Conservation (phyloP, 257 asterid genomes). For the Penstemon davidsonii region DNA sequence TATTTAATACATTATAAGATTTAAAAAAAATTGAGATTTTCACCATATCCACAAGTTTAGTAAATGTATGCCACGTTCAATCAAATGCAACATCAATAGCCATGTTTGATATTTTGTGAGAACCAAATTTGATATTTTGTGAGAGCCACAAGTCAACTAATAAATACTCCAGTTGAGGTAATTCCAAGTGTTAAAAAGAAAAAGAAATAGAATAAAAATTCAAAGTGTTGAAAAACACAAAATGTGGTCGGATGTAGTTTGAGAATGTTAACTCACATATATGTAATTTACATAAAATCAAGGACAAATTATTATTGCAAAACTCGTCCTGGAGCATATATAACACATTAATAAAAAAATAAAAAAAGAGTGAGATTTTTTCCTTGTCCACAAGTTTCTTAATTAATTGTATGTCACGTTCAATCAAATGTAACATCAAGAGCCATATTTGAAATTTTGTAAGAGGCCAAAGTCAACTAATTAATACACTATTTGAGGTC, state of each 20-base stretch:
- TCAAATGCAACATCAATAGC: conserved; percentile 21
- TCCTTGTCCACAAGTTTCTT: background rate
- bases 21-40: background rate
- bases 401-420: background rate
- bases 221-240: no score
- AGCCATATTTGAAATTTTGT: background rate
- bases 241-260: no score
- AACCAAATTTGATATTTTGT: background rate
- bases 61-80: conserved; percentile 1
- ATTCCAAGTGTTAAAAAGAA: background rate
- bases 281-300: no score
- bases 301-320: no score
- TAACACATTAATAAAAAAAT: no score
- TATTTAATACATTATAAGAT: no score
- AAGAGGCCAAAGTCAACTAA: conserved; percentile 23
- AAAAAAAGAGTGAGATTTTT: background rate
- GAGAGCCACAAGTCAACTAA: conserved; percentile 23
- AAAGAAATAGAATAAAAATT: no score
- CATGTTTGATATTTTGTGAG: no score
- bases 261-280: no score
- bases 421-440: conserved; percentile 23
- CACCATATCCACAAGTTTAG: background rate
- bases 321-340: conserved; percentile 65
- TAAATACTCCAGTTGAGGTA: no score
- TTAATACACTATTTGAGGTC: no score